These are phyloP conservation scores for Conidiobolus incongruus DNA, from an alignment of 371 early-diverging fungal species.

Conservation along the genomic window DNA sequence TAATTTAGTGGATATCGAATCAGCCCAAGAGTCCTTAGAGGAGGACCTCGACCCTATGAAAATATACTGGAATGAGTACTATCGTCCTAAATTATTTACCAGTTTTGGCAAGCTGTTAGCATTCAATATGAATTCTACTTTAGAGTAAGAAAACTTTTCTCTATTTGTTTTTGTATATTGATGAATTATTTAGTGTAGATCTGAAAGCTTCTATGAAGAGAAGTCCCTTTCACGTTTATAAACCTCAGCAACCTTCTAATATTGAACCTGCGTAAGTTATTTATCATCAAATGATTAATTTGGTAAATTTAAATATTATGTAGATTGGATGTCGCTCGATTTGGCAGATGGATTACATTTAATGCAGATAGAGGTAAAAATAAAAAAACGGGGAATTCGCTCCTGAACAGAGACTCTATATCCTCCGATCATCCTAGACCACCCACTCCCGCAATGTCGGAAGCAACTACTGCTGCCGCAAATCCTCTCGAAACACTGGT, in stretches of 20 bases:
- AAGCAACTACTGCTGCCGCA: neutral
- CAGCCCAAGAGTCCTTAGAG: constrained; percentile 4
- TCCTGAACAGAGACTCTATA: neutral
- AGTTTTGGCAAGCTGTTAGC: constrained; percentile 52
- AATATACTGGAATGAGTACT: constrained; percentile 60
- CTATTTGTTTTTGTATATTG: neutral
- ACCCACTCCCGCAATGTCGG: neutral
- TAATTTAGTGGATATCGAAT: neutral
- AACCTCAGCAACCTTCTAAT: neutral
- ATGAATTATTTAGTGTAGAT: neutral
- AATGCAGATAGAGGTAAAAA: neutral
- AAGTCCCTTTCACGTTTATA: neutral
- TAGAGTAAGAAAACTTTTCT: constrained; percentile 15
- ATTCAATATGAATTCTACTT: constrained; percentile 65
- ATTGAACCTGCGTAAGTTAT: neutral
- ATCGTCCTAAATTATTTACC: constrained; percentile 43
- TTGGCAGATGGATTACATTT: neutral
- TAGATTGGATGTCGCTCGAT: neutral
- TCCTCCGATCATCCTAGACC: neutral
- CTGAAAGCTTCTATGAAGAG: neutral
- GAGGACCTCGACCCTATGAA: constrained; percentile 16
- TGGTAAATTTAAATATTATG: too few species aligned
- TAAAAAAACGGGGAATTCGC: neutral
- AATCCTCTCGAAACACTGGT: neutral
- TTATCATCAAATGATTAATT: neutral